These are phyloP conservation scores for Termitomyces sp. DNA, from an alignment of 1,284 basidiomycete genomes.

Conservation along the genomic window DNA sequence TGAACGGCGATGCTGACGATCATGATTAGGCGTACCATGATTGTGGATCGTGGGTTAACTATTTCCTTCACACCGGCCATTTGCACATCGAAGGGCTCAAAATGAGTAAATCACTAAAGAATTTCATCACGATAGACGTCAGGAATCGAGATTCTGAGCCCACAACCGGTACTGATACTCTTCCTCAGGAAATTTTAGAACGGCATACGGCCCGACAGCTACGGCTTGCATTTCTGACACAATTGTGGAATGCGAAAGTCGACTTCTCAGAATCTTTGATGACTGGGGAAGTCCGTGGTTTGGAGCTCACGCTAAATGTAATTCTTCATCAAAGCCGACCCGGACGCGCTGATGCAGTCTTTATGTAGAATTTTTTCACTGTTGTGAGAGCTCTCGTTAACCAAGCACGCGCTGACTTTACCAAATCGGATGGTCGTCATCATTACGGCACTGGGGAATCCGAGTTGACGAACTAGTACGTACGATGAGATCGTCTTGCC, in stretches of 20 bases:
- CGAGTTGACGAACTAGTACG: slow-evolving; percentile 60
- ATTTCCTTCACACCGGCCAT: slow-evolving; percentile 98
- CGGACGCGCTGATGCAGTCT: slow-evolving; percentile 5
- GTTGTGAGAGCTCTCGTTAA: slow-evolving; percentile 78
- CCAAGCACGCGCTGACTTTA: slow-evolving; percentile 45
- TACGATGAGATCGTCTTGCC: slow-evolving; percentile 13
- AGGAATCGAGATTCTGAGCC: slow-evolving; percentile 23
- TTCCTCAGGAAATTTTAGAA: slow-evolving; percentile 78
- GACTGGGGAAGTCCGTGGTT: slow-evolving; percentile 83
- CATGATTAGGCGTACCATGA: slow-evolving; percentile 81
- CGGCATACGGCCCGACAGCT: slow-evolving; percentile 87
- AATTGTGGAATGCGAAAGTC: slow-evolving; percentile 89
- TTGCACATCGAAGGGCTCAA: slow-evolving; percentile 98
- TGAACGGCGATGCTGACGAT: slow-evolving; percentile 4
- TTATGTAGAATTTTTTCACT: slow-evolving; percentile 86
- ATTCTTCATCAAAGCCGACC: slow-evolving; percentile 23
- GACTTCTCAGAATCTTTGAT: slow-evolving; percentile 92
- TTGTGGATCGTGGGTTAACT: slow-evolving; percentile 95
- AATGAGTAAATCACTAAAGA: slow-evolving; percentile 99
- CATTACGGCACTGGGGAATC: slow-evolving; percentile 63
- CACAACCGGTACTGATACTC: slow-evolving; percentile 10
- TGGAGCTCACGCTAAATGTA: slow-evolving; percentile 88
- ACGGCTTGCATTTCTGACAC: slow-evolving; percentile 89
- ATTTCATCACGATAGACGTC: slow-evolving; percentile 98
- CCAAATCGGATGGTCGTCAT: slow-evolving; percentile 54